Base-by-base conservation (phyloP, 306 rosid species). In the Crataegus laevigata region DNA sequence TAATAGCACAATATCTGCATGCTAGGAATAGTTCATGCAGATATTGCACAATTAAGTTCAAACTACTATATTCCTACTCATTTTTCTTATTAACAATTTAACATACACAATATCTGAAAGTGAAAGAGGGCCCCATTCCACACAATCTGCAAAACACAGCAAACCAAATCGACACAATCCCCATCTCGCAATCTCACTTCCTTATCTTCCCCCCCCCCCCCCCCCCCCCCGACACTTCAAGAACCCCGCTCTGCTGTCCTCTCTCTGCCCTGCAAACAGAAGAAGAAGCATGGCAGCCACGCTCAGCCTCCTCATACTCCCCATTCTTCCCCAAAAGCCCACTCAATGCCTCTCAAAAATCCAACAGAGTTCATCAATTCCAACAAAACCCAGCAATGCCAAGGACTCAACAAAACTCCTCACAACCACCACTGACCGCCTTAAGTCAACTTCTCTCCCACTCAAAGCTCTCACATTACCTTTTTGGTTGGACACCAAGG, bases 381-480 rank as follows among this genome's bases (percentile, higher is more conserved):
- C 73, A 36, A 69, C 87, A n/a, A 84, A 84, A 69, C 68, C 84
- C 55, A 65, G 50, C 14, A 43, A 7, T 59, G 69, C 81, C 45
- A 79, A 68, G 64, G 78, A 81, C 32, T 66, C 76, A 61, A 34
- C 60, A 11, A 78, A 54, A 11, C 62, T 78, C 30, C 18, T 84
- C 26, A 32, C 60, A 43, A 74, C 84, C 30, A 79, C 76, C 18
- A 6, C 69, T 61, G 75, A 42, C 32, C 50, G 25, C 52, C 88
- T 89, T 64, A 77, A 86, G 77, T 83, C 82, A 21, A 81, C 83
- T 13, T 82, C 88, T 78, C 87, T 94, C 68, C 89, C 97, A 40
- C 88, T 94, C 68, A 19, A 91, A 1, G 89, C 91, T 43, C 71
- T 86, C 68, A 70, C 96, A 78, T 77, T 89, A 10, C 97, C 97